These are phyloP conservation scores for Torulaspora quercuum DNA, from an alignment of 805 yeast genomes.

Conservation along the genomic window DNA sequence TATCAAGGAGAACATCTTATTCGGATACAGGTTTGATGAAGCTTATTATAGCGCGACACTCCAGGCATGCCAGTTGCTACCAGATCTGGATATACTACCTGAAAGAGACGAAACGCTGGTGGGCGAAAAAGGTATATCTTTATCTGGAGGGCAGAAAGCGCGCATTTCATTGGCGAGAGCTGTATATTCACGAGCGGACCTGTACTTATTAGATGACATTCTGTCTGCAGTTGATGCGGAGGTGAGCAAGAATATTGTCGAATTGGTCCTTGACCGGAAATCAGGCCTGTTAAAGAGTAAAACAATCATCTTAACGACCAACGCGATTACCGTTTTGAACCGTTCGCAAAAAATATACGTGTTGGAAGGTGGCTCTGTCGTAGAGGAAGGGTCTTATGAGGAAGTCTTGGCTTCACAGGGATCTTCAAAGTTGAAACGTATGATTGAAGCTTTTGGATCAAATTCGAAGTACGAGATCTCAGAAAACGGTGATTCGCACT, in stretches of 20 bases:
- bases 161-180: constrained; percentile 66
- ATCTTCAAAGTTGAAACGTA: constrained; percentile 35
- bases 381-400: constrained; percentile 55
- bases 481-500: constrained; percentile 2
- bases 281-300: constrained; percentile 49
- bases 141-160: constrained; percentile 64
- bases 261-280: constrained; percentile 43
- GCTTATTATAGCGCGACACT: constrained; percentile 43
- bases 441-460: constrained; percentile 31
- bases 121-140: constrained; percentile 59
- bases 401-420: constrained; percentile 41
- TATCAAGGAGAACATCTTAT: constrained; percentile 49
- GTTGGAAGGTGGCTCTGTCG: constrained; percentile 50
- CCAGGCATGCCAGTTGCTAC: constrained; percentile 48
- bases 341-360: constrained; percentile 61
- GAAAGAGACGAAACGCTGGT: constrained; percentile 54
- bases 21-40: constrained; percentile 47
- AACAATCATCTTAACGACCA: constrained; percentile 57
- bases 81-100: constrained; percentile 47
- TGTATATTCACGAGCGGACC: constrained; percentile 57
- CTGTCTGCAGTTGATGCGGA: constrained; percentile 72
- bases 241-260: constrained; percentile 55
- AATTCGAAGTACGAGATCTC: constrained; percentile 24
- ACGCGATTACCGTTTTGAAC: constrained; percentile 51
- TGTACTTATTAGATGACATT: constrained; percentile 60